Evolutionary conservation across 2,329 filamentous ascomycete species (phyloP), one percentile per base, ranked within the genome.

Genomic region (Saccharata proteae): DNA sequence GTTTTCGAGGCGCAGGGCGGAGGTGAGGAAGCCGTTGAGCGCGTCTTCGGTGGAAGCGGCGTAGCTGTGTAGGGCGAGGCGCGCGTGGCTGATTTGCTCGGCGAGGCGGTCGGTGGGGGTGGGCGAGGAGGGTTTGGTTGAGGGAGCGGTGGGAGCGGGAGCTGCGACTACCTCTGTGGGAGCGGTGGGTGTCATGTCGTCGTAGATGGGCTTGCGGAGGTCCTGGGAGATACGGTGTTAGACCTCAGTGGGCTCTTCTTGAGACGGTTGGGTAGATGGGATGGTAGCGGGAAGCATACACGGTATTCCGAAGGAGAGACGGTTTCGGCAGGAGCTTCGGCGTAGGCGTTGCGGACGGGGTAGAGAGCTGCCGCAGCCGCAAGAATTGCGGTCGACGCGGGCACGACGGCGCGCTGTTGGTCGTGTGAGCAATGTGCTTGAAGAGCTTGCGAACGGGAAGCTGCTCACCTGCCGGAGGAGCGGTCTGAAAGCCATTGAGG

Each of bases 41-140:
- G 75, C 71, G 57, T 84, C 77, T 64, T 96, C 88, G 47, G 78
- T 74, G 34, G 67, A 59, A 34, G 77, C 72, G 37, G 80, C 79
- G 51, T 86, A 74, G 31, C 67, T 58, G 65, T 96, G 80, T 26
- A 94, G 65, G 54, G 80, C 80, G 39, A 94, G 66, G 38, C 90
- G 84, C 37, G 71, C 81, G 44, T 69, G 71, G 47, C 82, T 76
- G 51, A 98, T 79, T 54, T 94, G 77, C 19, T 68, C 69, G 37
- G 90, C 84, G 21, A 98, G 73, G 29, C 85, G 79, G 59, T 93
- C 86, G 42, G 90, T 96, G 10, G 85, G 85, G 14, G 85, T 84
- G 10, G 83, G 82, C 30, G 43, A 47, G 40, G 54, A 53, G 25
- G 43, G 30, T 18, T 42, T 46, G 40, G 49, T 49, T 34, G 45